These are phyloP conservation scores for Protomyces inundatus DNA, from an alignment of 1,139 yeast genomes.

Conservation along the genomic window DNA sequence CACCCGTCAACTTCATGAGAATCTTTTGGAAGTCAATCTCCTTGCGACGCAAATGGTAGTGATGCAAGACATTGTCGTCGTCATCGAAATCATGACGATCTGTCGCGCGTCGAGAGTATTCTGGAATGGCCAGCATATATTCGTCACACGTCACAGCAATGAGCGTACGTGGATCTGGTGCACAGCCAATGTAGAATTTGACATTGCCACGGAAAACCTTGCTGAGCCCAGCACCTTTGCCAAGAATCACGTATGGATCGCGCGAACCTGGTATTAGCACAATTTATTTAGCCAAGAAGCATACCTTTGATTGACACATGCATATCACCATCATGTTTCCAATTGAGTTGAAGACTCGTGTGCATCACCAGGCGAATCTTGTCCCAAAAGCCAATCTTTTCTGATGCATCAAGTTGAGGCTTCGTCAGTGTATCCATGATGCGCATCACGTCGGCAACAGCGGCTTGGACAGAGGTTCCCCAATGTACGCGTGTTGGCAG, in stretches of 20 bases:
- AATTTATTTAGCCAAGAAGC: background rate
- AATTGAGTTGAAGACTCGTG: slow-evolving; percentile 48
- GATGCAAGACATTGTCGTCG: background rate
- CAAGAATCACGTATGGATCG: slow-evolving; percentile 68
- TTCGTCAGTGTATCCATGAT: slow-evolving; percentile 79
- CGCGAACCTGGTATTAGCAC: slow-evolving; percentile 48
- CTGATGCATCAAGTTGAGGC: slow-evolving; percentile 77
- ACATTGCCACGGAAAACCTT: slow-evolving; percentile 72
- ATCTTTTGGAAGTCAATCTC: slow-evolving; percentile 42
- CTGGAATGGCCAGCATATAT: slow-evolving; percentile 63
- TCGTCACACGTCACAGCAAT: slow-evolving; percentile 60
- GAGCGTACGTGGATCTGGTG: slow-evolving; percentile 58
- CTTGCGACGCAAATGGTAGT: slow-evolving; percentile 9
- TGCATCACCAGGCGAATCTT: slow-evolving; percentile 59
- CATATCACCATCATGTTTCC: slow-evolving; percentile 49
- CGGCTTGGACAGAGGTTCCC: slow-evolving; percentile 83
- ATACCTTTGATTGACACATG: slow-evolving; percentile 43
- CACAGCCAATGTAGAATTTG: slow-evolving; percentile 54
- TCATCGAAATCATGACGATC: background rate
- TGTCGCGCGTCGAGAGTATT: slow-evolving; percentile 34
- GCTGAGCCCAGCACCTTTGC: slow-evolving; percentile 70
- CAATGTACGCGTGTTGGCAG: slow-evolving; percentile 68
- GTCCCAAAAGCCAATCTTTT: slow-evolving; percentile 76
- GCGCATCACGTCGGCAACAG: slow-evolving; percentile 72
- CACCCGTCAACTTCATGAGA: slow-evolving; percentile 51